phyloP scores from a whole-genome alignment of 2,329 filamentous ascomycete species.

The Ophiostoma himal-ulmi region DNA sequence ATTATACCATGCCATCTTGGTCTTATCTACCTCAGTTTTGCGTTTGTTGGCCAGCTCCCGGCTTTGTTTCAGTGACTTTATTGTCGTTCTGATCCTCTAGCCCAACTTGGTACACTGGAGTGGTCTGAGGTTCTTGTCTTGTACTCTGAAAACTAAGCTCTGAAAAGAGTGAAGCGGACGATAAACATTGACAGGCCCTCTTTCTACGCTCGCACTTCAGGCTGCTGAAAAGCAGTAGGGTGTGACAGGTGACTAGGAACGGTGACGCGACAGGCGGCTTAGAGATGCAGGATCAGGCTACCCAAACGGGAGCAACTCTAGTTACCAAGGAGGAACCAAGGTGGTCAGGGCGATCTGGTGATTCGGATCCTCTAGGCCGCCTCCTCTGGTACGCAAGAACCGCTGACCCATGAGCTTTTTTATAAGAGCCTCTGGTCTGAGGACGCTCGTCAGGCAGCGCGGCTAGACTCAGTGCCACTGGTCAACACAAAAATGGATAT shows the following conservation, averaged over 20 bases:
- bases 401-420: slow-evolving; percentile 65
- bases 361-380: neutral
- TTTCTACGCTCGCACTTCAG: neutral
- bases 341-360: neutral
- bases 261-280: slow-evolving; percentile 42
- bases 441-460: slow-evolving; percentile 67
- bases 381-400: slow-evolving; percentile 47
- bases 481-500: slow-evolving; percentile 32
- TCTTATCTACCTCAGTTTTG: slow-evolving; percentile 52
- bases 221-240: slow-evolving; percentile 7
- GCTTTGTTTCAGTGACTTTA: slow-evolving; percentile 22
- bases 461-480: slow-evolving; percentile 56
- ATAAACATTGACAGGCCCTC: neutral
- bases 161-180: neutral
- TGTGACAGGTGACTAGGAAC: slow-evolving; percentile 20
- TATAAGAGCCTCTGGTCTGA: slow-evolving; percentile 66
- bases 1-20: no score
- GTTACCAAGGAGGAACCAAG: slow-evolving; percentile 39
- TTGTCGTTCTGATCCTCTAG: slow-evolving; percentile 8
- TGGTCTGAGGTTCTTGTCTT: neutral
- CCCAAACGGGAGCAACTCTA: slow-evolving; percentile 44
- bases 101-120: slow-evolving; percentile 1
- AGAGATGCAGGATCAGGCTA: neutral
- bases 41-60: slow-evolving; percentile 46
- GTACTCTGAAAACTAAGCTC: neutral